Percentiles rank a stretch among this genome's conserved stretches.
These are phyloP conservation scores for Magnusiomyces tetraspermus DNA, from an alignment of 1,139 yeast species.

Conservation along the genomic window DNA sequence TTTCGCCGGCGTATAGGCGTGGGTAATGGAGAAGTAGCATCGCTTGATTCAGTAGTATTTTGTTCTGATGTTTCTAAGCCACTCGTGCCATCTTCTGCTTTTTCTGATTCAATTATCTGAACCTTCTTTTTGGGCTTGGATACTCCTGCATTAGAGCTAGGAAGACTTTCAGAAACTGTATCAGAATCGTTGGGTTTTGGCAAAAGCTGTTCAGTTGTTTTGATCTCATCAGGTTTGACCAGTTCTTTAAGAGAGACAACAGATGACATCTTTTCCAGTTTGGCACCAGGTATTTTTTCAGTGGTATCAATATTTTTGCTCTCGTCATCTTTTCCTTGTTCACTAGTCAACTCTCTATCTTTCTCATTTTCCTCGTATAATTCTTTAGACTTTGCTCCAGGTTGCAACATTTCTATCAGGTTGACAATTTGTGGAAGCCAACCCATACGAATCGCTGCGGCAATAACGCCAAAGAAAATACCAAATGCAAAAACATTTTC, in stretches of 20 bases:
- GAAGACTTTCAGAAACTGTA: constrained; percentile 1
- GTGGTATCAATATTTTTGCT: no score
- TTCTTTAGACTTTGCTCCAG: not conserved
- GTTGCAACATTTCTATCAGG: constrained; percentile 15
- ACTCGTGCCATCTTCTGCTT: not conserved
- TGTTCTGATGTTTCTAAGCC: not conserved
- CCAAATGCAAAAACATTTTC: constrained; percentile 44
- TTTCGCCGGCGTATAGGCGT: constrained; percentile 46
- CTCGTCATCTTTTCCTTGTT: no score
- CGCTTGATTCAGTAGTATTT: not conserved
- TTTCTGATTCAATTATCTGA: constrained; percentile 20
- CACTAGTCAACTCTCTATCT: no score
- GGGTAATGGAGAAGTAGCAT: not conserved
- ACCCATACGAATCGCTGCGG: constrained; percentile 35
- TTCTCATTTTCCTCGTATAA: constrained; percentile 3
- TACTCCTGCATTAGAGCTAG: not conserved
- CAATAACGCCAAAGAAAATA: constrained; percentile 30
- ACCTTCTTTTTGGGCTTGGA: constrained; percentile 11
- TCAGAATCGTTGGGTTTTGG: constrained; percentile 1
- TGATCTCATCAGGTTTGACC: no score
- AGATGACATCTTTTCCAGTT: no score
- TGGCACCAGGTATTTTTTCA: no score
- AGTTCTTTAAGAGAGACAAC: no score
- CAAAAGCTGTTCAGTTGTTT: no score
- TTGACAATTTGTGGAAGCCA: constrained; percentile 34